Evolutionary conservation across 2,329 filamentous ascomycete genomes (phyloP), one percentile per base, ranked within the genome.

Genomic region (Tolypocladium ovalisporum): DNA sequence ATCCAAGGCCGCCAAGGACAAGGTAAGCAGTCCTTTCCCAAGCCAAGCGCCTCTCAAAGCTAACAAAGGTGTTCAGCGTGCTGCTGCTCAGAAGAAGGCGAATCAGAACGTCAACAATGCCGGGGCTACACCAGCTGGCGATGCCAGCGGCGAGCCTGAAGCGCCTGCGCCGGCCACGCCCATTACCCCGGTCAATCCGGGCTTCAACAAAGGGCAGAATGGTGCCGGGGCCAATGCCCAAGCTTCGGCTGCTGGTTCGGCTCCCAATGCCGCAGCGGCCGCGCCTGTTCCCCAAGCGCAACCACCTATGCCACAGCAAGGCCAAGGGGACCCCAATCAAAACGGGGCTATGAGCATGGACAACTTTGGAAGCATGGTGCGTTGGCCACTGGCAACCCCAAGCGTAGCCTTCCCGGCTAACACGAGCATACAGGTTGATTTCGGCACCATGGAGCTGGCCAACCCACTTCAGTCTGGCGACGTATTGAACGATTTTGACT

Each of bases 401-500:
- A 52, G 17, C 29, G 36, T 9, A 24, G 22, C 29, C 19, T 0
- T 1, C 2, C 10, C 37, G 61, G 52, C 64, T 65, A 56, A 61
- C 52, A 32, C 13, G 19, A 34, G 15, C 56, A 10, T 22, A n/a
- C 58, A 74, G 68, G 73, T 73, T 67, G 75, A 78, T 58, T 82
- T 82, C 57, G 67, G 66, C 51, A 55, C 63, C 44, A 77, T 86
- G 70, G 80, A 80, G 57, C 80, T 84, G 66, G 75, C 78, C 56
- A 81, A 84, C 61, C 79, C 82, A 2, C 68, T 79, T 32, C 74
- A 75, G 59, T 76, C 77, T 7, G 72, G 71, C 56, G 79, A 86
- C 65, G 83, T 86, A 39, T 74, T 87, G 53, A 83, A 82, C 63
- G 84, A 85, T 62, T 87, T 87, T 64, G 84, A 87, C 61, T 77